Evolutionary conservation across 192 early-diverging fungal genomes (phyloP), one percentile per base, ranked within the genome.

Genomic region (Coemansia erecta): DNA sequence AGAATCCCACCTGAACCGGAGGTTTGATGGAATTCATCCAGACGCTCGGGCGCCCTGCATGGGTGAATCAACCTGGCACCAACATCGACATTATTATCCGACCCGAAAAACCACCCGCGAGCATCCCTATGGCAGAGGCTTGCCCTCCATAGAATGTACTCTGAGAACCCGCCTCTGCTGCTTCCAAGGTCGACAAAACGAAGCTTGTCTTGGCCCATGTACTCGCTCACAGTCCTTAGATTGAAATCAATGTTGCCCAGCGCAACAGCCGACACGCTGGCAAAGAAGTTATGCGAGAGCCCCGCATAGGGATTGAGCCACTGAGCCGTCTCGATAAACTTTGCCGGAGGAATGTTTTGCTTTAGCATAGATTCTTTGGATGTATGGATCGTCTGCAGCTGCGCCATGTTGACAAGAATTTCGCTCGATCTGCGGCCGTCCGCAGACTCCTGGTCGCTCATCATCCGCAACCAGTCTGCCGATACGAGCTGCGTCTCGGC

Each of bases 391-490:
- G 17, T 28, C 21, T 64, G 56, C 23, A 71, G 24, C 12, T 70
- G 50, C 9, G 8, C 24, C 8, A 58, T 14, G 4, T 70, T 57
- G 35, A 62, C 70, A 8, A 71, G 60, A 8, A 58, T 61, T 14
- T 22, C 12, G 39, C 71, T 61, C 0, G 60, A 21, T 12, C 24
- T 53, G 9, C 74, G 64, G 2, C 74, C 74, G 6, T 65, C 13
- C 31, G 53, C 37, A 28, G 58, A 64, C 8, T 70, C 64, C 21
- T 33, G 33, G n/a, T 63, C 74, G 37, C 63, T 65, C 69, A 71
- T 71, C 68, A 77, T 70, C 11, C 74, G 68, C 21, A 53, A 45
- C 74, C 74, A 77, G 8, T 77, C 57, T 18, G 47, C 26, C 7
- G 61, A 58, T 9, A 58, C 21, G 0, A 77, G 56, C 3, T 69